These are phyloP conservation scores for Nicotiana otophora DNA, from an alignment of 257 asterid species.

Conservation along the genomic window DNA sequence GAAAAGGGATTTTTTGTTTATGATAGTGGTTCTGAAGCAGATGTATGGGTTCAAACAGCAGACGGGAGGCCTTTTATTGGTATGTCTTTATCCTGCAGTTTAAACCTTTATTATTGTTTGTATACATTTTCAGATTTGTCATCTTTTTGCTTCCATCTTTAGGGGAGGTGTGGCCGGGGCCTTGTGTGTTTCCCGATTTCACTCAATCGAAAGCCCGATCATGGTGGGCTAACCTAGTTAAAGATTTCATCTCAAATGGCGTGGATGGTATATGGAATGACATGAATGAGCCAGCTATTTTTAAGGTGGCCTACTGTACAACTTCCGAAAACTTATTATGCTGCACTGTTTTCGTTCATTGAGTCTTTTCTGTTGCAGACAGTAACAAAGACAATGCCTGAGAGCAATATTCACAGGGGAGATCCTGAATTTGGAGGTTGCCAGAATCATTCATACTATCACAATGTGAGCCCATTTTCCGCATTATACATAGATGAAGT, in stretches of 20 bases:
- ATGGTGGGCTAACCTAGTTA: slow-evolving; percentile 94
- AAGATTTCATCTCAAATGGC: slow-evolving; percentile 69
- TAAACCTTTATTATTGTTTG: background rate
- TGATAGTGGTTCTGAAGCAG: slow-evolving; percentile 77
- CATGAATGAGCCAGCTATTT: slow-evolving; percentile 96
- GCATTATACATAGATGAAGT: background rate
- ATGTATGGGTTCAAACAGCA: slow-evolving; percentile 78
- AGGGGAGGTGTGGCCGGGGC: slow-evolving; percentile 99
- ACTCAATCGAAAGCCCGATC: slow-evolving; percentile 71
- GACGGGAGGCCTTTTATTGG: slow-evolving; percentile 76
- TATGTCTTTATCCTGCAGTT: slow-evolving; percentile 20
- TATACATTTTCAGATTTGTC: slow-evolving; percentile 6
- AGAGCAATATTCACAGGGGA: slow-evolving; percentile 81
- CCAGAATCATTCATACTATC: slow-evolving; percentile 82
- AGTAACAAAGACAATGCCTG: slow-evolving; percentile 96
- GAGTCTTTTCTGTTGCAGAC: slow-evolving; percentile 44
- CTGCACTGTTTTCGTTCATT: slow-evolving; percentile 1
- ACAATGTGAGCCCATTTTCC: slow-evolving; percentile 50
- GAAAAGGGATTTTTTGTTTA: slow-evolving; percentile 83
- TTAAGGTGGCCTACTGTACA: slow-evolving; percentile 57
- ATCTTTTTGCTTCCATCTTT: slow-evolving; percentile 14
- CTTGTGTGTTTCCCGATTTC: slow-evolving; percentile 92
- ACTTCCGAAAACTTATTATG: slow-evolving; percentile 5
- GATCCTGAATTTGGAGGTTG: slow-evolving; percentile 83
- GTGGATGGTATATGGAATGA: slow-evolving; percentile 99